Conservation (phyloP, 352 stramenopile genomes). For the Phytophthora vignae region DNA sequence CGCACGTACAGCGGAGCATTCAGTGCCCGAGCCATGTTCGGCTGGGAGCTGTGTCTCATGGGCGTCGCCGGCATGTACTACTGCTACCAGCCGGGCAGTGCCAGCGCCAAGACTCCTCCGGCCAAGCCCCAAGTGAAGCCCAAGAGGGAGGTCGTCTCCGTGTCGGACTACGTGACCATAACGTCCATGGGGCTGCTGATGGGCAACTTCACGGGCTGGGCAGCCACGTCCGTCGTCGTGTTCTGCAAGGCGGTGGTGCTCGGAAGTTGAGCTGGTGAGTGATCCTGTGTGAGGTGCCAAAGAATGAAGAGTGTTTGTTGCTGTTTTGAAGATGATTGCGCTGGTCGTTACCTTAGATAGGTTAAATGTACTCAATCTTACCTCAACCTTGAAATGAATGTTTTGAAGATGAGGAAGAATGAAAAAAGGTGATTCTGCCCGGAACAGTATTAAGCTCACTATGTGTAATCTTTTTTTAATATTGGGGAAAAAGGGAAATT, state of each 20-base stretch:
- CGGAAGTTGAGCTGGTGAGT: constrained; percentile 27
- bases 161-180: constrained; percentile 78
- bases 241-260: constrained; percentile 66
- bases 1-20: constrained; percentile 46
- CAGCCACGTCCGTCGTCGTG: constrained; percentile 57
- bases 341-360: too few relatives aligned
- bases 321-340: constrained; percentile 10
- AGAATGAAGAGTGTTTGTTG: constrained; percentile 8
- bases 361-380: too few relatives aligned
- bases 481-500: too few relatives aligned
- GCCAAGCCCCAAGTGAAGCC: constrained; percentile 24
- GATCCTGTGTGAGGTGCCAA: constrained; percentile 25
- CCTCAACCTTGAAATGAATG: too few relatives aligned
- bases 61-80: constrained; percentile 70
- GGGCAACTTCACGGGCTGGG: constrained; percentile 71
- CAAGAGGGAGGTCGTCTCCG: constrained; percentile 61
- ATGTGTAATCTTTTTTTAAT: too few relatives aligned
- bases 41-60: constrained; percentile 60
- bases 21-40: constrained; percentile 42
- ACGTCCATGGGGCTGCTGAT: constrained; percentile 64
- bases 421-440: not conserved
- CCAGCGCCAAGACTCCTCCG: constrained; percentile 3
- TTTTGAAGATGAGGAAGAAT: too few relatives aligned
- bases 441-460: constrained; percentile 6
- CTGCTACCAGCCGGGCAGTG: constrained; percentile 41